Conservation (phyloP, 352 stramenopile species). For the Blastocystis sp. region DNA sequence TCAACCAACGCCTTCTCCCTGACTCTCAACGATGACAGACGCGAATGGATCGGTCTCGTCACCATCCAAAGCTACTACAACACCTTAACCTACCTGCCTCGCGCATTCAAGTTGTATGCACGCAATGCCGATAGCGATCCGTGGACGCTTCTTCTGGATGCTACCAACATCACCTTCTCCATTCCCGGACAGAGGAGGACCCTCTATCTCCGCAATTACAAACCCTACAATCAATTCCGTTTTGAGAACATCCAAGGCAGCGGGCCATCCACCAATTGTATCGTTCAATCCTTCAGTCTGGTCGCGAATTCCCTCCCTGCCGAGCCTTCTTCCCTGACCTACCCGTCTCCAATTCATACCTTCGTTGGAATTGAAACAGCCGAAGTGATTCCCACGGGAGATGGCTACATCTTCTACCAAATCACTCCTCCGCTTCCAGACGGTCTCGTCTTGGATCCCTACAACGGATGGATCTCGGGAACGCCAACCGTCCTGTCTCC, state of each 20-base stretch:
- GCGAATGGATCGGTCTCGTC: neutral
- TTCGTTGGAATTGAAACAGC: neutral
- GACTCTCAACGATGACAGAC: neutral
- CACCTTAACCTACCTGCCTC: neutral
- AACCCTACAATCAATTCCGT: conserved; percentile 21
- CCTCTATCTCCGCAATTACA: neutral
- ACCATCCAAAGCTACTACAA: neutral
- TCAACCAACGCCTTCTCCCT: neutral
- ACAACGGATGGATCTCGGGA: neutral
- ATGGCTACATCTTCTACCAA: neutral
- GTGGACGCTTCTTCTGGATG: neutral
- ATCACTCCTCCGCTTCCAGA: neutral
- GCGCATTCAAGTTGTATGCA: neutral
- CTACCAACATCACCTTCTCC: neutral
- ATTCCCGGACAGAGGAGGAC: neutral
- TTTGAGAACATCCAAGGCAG: conserved; percentile 5
- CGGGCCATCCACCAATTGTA: neutral
- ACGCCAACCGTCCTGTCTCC: neutral
- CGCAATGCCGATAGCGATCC: neutral
- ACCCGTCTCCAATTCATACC: neutral
- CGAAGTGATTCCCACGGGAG: neutral
- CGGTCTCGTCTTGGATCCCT: neutral
- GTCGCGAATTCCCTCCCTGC: neutral
- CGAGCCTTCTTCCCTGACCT: neutral
- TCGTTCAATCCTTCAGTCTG: neutral